phyloP scores from a whole-genome alignment of 306 rosid species.

The Acacia melanoxylon region DNA sequence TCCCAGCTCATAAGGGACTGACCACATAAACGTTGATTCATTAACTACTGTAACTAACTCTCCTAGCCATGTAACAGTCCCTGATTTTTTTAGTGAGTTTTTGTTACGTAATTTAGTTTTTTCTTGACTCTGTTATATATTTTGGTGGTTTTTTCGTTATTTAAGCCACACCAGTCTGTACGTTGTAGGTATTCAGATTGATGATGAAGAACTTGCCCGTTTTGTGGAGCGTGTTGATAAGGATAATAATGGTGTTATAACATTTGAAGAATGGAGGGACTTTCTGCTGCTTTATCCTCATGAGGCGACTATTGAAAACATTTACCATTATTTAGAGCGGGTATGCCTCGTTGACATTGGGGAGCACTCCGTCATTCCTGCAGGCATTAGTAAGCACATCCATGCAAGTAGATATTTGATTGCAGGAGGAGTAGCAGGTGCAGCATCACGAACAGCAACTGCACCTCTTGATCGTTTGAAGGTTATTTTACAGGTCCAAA shows the following conservation, averaged over 20 bases:
- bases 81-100: conserved; percentile 9
- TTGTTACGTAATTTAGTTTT: conserved; percentile 2
- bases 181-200: conserved; percentile 86
- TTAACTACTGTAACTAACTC: too few species aligned
- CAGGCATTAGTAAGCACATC: conserved; percentile 82
- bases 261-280: conserved; percentile 98
- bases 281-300: conserved; percentile 94
- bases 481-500: conserved; percentile 88
- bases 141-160: conserved; percentile 43
- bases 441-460: conserved; percentile 89
- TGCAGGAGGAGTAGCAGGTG: conserved; percentile 97
- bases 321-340: conserved; percentile 93
- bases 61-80: background rate
- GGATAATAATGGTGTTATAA: conserved; percentile 91
- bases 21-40: too few species aligned
- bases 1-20: background rate
- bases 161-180: conserved; percentile 62
- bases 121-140: conserved; percentile 23
- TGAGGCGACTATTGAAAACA: conserved; percentile 94
- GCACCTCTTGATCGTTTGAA: conserved; percentile 95
- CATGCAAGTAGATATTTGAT: conserved; percentile 84
- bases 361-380: conserved; percentile 85
- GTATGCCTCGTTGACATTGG: conserved; percentile 94
- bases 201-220: conserved; percentile 91
- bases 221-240: conserved; percentile 96